Conservation (phyloP, 1,284 basidiomycete species). For the Neolentinus lepideus region DNA sequence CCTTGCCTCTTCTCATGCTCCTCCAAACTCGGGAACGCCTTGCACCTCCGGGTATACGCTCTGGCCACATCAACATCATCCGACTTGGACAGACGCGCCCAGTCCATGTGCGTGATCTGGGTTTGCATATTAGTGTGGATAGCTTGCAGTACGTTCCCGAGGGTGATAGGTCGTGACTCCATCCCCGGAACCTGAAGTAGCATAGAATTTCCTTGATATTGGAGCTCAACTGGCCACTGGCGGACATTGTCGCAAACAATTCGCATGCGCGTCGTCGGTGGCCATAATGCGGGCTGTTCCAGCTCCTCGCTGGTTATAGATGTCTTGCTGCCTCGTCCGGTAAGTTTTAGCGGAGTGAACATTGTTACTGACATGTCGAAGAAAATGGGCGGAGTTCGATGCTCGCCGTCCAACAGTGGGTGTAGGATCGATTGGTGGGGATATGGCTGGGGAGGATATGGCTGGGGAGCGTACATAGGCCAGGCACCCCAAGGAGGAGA, state of each 20-base stretch:
- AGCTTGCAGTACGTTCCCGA: constrained; percentile 49
- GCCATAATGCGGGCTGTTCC: constrained; percentile 46
- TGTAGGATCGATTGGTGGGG: constrained; percentile 28
- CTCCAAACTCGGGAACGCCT: constrained; percentile 28
- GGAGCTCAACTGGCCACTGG: constrained; percentile 54
- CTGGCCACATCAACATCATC: constrained; percentile 38
- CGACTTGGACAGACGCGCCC: constrained; percentile 33
- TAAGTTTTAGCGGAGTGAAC: constrained; percentile 36
- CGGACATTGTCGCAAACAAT: constrained; percentile 51
- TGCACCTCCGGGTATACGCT: constrained; percentile 50
- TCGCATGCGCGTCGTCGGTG: constrained; percentile 44
- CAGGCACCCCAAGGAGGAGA: not conserved
- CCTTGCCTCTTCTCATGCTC: constrained; percentile 41
- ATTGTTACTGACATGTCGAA: constrained; percentile 46
- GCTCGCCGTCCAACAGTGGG: constrained; percentile 53
- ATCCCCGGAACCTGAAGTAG: constrained; percentile 17
- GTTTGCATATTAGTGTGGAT: constrained; percentile 45
- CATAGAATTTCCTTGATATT: constrained; percentile 18
- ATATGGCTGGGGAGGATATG: constrained; percentile 8
- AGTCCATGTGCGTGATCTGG: constrained; percentile 50
- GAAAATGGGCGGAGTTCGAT: constrained; percentile 30
- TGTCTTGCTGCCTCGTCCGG: constrained; percentile 28
- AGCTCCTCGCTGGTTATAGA: constrained; percentile 37
- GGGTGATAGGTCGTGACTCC: constrained; percentile 34
- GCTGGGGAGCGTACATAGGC: not conserved